Base-by-base conservation (phyloP, 495 filamentous ascomycete species). In the Neohortaea acidophila region DNA sequence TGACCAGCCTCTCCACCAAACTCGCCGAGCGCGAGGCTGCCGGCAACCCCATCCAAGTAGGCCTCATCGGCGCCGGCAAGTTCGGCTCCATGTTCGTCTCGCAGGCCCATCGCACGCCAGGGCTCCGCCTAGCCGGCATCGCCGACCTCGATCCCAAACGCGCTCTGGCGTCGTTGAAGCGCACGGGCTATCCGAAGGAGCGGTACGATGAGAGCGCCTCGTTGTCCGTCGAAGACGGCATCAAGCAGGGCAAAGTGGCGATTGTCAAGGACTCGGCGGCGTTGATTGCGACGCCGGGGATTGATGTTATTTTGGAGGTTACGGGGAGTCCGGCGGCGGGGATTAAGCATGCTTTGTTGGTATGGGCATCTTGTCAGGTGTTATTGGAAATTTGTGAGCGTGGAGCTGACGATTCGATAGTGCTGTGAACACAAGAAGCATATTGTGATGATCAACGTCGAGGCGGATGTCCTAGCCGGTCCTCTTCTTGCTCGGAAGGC, bases 341-440 rank as follows among this genome's bases (percentile, higher is more conserved):
- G n/a, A 41, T 51, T 13, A 48, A 39, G 21, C 48, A 51, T 39
- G 39, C 44, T 14, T 28, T 51, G 3, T 29, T 51, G 9, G 36
- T 34, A 6, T 19, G 2, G 3, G 4, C 14, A 27, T 27, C 3
- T n/a, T 38, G 14, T 9, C 14, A 15, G 34, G 20, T 3, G n/a
- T 11, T 3, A 11, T 4, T 13, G 11, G 17, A 15, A 3, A 12
- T 19, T 12, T 7, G 32, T 11, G 3, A 11, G 5, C 11, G 14
- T 21, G 5, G 5, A 18, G 15, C 32, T 34, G 18, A 34, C 32
- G 15, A 19, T n/a, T 2, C 21, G 5, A 4, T 28, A 38, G 36
- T 52, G 49, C 34, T 52, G 49, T 33, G 49, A 52, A 23, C 45
- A 49, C 45, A 48, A 52, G 41, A 52, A 52, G 33, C 49, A 52